Evolutionary conservation across 495 filamentous ascomycete genomes (phyloP).

Genomic region (Neurospora discreta): DNA sequence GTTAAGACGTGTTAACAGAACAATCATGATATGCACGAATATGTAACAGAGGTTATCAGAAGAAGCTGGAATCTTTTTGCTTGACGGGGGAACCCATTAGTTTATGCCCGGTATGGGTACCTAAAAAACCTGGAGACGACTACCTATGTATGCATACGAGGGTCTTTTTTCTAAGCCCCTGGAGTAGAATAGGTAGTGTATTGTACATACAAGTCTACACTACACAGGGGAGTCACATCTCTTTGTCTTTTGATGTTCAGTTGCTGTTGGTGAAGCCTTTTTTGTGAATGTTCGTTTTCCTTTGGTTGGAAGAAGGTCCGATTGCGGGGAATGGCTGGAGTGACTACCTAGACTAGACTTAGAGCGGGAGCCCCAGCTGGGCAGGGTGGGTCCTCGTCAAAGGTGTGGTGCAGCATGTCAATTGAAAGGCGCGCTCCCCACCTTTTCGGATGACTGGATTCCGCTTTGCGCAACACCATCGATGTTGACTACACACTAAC

Average conservation of each 20-base stretch:
- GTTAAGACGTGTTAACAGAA: neutral
- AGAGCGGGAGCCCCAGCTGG: neutral
- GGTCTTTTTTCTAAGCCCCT: neutral
- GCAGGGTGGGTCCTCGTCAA: neutral
- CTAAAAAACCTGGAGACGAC: neutral
- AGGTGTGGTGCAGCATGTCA: slow-evolving; percentile 16
- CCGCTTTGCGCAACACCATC: neutral
- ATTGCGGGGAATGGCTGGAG: neutral
- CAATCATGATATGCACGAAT: neutral
- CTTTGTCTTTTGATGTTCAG: neutral
- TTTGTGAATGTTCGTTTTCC: too few relatives aligned
- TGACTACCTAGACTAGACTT: too few relatives aligned
- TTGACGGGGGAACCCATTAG: neutral
- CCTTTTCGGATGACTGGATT: slow-evolving; percentile 2
- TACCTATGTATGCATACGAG: neutral
- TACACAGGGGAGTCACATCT: neutral
- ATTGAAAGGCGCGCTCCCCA: slow-evolving; percentile 22
- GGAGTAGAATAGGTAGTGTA: too few relatives aligned
- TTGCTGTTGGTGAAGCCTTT: neutral
- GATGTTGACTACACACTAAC: too few relatives aligned
- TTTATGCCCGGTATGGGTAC: neutral
- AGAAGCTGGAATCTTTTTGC: accelerated
- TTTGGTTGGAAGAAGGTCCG: neutral
- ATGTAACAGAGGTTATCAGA: neutral
- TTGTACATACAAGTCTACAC: too few relatives aligned